A percentile compares a stretch with the other conserved stretches of the same genome.
Conservation (phyloP, 495 filamentous ascomycete species). For the Articulospora tetracladia region DNA sequence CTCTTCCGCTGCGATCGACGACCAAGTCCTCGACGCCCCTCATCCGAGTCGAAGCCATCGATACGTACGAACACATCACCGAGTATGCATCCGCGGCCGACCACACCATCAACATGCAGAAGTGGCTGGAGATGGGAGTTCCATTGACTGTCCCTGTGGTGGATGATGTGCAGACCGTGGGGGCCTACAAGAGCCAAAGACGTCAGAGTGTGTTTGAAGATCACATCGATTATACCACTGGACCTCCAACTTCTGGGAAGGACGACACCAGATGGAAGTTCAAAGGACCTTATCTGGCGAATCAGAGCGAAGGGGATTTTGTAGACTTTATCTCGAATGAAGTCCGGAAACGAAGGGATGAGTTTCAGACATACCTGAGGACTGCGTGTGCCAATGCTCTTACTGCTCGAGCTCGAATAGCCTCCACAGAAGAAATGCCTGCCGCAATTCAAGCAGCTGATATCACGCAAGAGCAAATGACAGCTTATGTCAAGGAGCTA, state of each 20-base stretch:
- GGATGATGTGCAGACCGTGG: background rate
- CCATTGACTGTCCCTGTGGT: constrained; percentile 48
- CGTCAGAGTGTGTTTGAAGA: constrained; percentile 54
- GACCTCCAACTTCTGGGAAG: constrained; percentile 27
- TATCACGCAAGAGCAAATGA: constrained; percentile 59
- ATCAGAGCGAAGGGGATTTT: constrained; percentile 72
- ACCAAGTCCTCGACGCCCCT: constrained; percentile 65
- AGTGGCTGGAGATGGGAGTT: constrained; percentile 79
- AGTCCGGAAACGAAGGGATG: constrained; percentile 53
- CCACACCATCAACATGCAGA: constrained; percentile 74
- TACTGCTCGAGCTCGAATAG: constrained; percentile 37
- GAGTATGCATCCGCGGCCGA: constrained; percentile 84
- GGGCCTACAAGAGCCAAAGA: background rate
- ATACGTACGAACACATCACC: constrained; percentile 88
- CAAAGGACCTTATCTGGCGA: constrained; percentile 77
- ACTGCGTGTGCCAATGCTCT: constrained; percentile 39
- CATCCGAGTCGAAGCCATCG: constrained; percentile 66
- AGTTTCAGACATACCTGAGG: constrained; percentile 61
- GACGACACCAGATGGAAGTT: constrained; percentile 61
- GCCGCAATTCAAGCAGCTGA: constrained; percentile 29
- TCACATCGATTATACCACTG: constrained; percentile 43
- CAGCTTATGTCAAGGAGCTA: constrained; percentile 54
- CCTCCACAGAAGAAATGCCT: constrained; percentile 26
- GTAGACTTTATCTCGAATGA: constrained; percentile 55
- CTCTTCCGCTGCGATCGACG: constrained; percentile 72